A percentile compares a stretch with the other conserved stretches of the same genome.
phyloP scores from a whole-genome alignment of 2,329 filamentous ascomycete genomes.

The Epichloe baconii region DNA sequence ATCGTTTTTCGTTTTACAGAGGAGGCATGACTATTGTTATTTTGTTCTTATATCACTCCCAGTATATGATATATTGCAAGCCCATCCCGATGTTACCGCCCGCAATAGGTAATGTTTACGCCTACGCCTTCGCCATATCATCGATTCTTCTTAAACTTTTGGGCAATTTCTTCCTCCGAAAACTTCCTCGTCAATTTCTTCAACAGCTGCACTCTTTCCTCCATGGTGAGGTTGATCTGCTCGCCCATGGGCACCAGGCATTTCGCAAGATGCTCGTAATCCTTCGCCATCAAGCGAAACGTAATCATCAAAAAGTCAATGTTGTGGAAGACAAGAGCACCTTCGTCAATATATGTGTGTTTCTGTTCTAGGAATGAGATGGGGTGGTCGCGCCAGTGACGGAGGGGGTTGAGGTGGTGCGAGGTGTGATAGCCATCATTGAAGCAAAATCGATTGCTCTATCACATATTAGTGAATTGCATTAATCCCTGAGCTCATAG shows the following conservation, averaged over 20 bases:
- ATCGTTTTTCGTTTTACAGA: too few species aligned
- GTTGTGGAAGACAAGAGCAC: conserved; percentile 65
- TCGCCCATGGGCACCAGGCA: conserved; percentile 63
- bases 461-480: conserved; percentile 3
- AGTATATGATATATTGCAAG: neutral
- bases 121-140: neutral
- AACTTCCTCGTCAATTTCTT: conserved; percentile 53
- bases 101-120: neutral
- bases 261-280: conserved; percentile 56
- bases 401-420: conserved; percentile 63
- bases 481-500: neutral
- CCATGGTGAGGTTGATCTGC: conserved; percentile 52
- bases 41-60: neutral
- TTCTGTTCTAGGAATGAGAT: conserved; percentile 59
- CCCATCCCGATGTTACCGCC: neutral
- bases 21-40: neutral
- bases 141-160: conserved; percentile 33
- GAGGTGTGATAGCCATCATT: conserved; percentile 77
- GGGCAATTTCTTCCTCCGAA: conserved; percentile 47
- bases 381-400: conserved; percentile 74
- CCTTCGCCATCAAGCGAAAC: conserved; percentile 51
- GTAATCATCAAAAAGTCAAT: conserved; percentile 74
- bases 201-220: conserved; percentile 50
- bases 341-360: conserved; percentile 48
- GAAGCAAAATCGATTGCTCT: conserved; percentile 74